Base-by-base conservation (phyloP, 2,329 filamentous ascomycete species). In the Aschersonia sp. region DNA sequence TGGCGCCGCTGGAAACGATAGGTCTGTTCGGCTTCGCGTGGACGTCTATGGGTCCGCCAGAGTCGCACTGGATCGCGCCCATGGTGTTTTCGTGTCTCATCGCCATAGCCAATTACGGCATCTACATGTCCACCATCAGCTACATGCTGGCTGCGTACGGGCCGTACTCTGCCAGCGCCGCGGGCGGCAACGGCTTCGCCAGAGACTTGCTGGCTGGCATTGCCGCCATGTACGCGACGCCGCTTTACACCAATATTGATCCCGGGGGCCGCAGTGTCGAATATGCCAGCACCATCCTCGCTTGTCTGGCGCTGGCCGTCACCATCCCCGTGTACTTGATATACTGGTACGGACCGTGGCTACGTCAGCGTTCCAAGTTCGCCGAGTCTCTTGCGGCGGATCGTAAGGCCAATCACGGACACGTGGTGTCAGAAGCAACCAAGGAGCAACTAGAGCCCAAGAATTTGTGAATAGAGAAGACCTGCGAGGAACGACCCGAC, bases 61-160 rank as follows among this genome's bases (percentile, higher is more conserved):
- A 42, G 38, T 61, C 82, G 5, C 77, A 78, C 52, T 87, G 84
- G 82, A 77, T 84, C 30, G 78, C 71, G 0, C 77, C 79, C 2
- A 75, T 82, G 66, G 65, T 87, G 44, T 42, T 42, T 28, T 42
- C 40, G 40, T n/a, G 40, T n/a, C 40, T 42, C 40, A 42, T 42
- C 40, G 84, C 81, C 29, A 80, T 87, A 45, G 82, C 82, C 46
- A 87, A 87, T 56, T 84, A 82, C 38, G 67, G 74, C 31, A 84
- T 85, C 50, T 85, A 86, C 64, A 83, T 84, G 77, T 79, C 81
- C 0, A 84, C 81, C 1, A 83, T 85, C 52, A 80, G 87, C 60
- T 87, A 87, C 65, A 85, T 85, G 75, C 75, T 85, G 38, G 80
- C 78, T 47, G 79, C 82, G 0, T 85, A 86, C 54, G 84, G 83